Conservation (phyloP, 768 basidiomycete genomes). For the Galerina sulciceps region DNA sequence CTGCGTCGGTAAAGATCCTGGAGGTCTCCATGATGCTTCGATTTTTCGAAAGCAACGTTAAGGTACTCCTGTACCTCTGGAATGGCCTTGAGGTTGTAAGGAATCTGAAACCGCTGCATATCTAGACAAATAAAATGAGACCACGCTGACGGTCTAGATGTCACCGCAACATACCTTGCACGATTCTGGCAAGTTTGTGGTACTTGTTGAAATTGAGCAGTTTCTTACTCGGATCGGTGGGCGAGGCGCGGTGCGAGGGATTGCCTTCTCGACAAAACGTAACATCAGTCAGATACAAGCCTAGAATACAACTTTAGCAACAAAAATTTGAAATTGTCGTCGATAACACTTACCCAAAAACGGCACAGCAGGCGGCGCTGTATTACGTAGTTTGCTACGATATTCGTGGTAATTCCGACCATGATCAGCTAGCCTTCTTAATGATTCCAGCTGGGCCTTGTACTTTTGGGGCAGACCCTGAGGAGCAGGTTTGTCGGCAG, state of each 20-base stretch:
- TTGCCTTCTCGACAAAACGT: slow-evolving; percentile 98
- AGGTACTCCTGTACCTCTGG: slow-evolving; percentile 88
- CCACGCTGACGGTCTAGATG: not conserved
- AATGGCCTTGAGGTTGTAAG: slow-evolving; percentile 86
- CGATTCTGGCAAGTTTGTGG: slow-evolving; percentile 84
- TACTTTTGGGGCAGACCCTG: slow-evolving; percentile 89
- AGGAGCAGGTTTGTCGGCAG: slow-evolving; percentile 1
- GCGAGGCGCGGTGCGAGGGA: slow-evolving; percentile 81
- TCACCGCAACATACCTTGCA: slow-evolving; percentile 58
- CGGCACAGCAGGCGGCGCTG: slow-evolving; percentile 90
- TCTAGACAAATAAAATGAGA: slow-evolving; percentile 43
- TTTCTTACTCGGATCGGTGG: slow-evolving; percentile 72
- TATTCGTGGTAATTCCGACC: slow-evolving; percentile 91
- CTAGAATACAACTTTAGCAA: slow-evolving; percentile 37
- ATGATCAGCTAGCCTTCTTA: slow-evolving; percentile 90
- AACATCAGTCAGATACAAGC: slow-evolving; percentile 87
- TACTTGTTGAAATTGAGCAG: slow-evolving; percentile 98
- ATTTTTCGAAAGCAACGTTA: slow-evolving; percentile 71
- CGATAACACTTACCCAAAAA: slow-evolving; percentile 73
- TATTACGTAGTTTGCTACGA: slow-evolving; percentile 82
- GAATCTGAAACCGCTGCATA: slow-evolving; percentile 90
- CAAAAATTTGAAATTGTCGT: not conserved
- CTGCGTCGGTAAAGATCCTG: slow-evolving; percentile 87
- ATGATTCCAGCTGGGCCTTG: slow-evolving; percentile 72
- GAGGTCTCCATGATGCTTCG: slow-evolving; percentile 78